Percentiles rank a stretch among this genome's conserved stretches.
phyloP scores from a whole-genome alignment of 331 rosid genomes.

The Stylosanthes scabra region DNA sequence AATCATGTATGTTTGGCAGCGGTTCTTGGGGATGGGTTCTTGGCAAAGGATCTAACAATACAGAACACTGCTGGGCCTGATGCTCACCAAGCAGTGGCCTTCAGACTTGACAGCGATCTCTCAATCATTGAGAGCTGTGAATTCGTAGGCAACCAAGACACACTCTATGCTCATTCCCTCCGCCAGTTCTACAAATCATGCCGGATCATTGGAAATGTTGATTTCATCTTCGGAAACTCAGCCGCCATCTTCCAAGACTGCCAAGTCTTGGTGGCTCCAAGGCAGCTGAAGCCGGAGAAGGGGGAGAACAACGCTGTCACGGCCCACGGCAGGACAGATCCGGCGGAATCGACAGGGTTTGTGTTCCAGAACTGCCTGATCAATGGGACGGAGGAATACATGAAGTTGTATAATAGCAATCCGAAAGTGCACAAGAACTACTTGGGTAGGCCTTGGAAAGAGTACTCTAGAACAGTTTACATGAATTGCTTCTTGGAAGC shows the following conservation, averaged over 20 bases:
- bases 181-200: slow-evolving; percentile 89
- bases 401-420: slow-evolving; percentile 67
- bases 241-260: slow-evolving; percentile 86
- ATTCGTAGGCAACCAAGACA: slow-evolving; percentile 88
- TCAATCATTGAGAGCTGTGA: slow-evolving; percentile 76
- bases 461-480: slow-evolving; percentile 80
- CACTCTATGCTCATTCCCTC: slow-evolving; percentile 82
- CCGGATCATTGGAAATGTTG: slow-evolving; percentile 79
- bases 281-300: slow-evolving; percentile 70
- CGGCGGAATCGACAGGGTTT: slow-evolving; percentile 81
- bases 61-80: slow-evolving; percentile 91
- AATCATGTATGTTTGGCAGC: slow-evolving; percentile 45
- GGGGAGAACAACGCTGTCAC: slow-evolving; percentile 81
- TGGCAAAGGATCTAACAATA: slow-evolving; percentile 81
- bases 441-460: slow-evolving; percentile 99
- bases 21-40: slow-evolving; percentile 91
- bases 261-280: slow-evolving; percentile 59
- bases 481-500: slow-evolving; percentile 58
- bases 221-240: slow-evolving; percentile 89
- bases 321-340: slow-evolving; percentile 93
- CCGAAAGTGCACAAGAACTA: slow-evolving; percentile 80
- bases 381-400: slow-evolving; percentile 86
- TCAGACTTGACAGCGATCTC: slow-evolving; percentile 78
- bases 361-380: slow-evolving; percentile 77
- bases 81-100: slow-evolving; percentile 94